Evolutionary conservation across 2,329 filamentous ascomycete species (phyloP).

Genomic region (Neoascochyta sp.): DNA sequence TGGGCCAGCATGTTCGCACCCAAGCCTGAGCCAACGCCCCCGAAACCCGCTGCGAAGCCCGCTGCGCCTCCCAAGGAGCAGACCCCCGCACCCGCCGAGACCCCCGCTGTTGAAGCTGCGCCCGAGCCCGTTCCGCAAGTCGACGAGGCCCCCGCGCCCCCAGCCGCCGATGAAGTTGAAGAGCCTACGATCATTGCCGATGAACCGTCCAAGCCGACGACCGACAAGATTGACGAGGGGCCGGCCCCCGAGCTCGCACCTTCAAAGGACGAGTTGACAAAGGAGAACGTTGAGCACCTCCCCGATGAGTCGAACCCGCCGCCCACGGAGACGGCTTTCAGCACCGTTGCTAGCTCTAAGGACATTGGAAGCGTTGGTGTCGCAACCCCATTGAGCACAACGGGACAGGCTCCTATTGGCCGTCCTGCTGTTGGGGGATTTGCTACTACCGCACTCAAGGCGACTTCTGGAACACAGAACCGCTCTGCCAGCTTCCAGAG

Average conservation of each 20-base stretch:
- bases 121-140: slow-evolving; percentile 38
- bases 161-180: slow-evolving; percentile 37
- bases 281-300: slow-evolving; percentile 88
- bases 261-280: slow-evolving; percentile 78
- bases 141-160: slow-evolving; percentile 41
- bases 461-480: slow-evolving; percentile 54
- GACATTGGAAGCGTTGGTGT: slow-evolving; percentile 58
- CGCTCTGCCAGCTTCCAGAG: slow-evolving; percentile 80
- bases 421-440: slow-evolving; percentile 68
- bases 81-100: slow-evolving; percentile 29
- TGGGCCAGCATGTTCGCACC: slow-evolving; percentile 53
- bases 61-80: slow-evolving; percentile 39
- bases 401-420: slow-evolving; percentile 53
- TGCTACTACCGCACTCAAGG: slow-evolving; percentile 78
- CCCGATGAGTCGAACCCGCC: slow-evolving; percentile 75
- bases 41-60: slow-evolving; percentile 36
- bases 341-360: slow-evolving; percentile 82
- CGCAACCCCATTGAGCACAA: slow-evolving; percentile 56
- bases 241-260: slow-evolving; percentile 56
- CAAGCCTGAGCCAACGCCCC: slow-evolving; percentile 44
- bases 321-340: slow-evolving; percentile 77
- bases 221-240: slow-evolving; percentile 45
- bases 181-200: slow-evolving; percentile 25
- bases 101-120: slow-evolving; percentile 39
- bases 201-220: slow-evolving; percentile 26